Percentiles rank a stretch among this genome's conserved stretches.
phyloP scores from a whole-genome alignment of 2,329 filamentous ascomycete species.

The Cryphonectria nitschkei region DNA sequence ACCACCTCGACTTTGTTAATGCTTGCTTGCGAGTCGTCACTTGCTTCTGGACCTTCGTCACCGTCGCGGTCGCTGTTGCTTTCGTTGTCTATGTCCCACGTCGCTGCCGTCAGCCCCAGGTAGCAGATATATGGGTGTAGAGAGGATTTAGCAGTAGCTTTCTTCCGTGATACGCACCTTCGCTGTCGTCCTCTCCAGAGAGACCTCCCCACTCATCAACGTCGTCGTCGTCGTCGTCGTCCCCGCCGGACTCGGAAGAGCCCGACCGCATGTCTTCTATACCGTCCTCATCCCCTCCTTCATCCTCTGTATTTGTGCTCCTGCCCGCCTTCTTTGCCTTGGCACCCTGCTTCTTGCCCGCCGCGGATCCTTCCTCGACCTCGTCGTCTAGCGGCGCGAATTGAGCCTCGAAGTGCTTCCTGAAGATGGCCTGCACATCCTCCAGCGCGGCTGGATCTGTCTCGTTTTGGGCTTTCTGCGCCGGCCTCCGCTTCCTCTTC shows the following conservation, averaged over 20 bases:
- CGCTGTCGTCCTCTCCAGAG: slow-evolving; percentile 53
- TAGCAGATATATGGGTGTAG: no score
- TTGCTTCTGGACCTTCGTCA: slow-evolving; percentile 33
- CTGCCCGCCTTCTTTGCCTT: slow-evolving; percentile 39
- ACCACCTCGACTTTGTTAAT: slow-evolving; percentile 58
- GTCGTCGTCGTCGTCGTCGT: slow-evolving; percentile 33
- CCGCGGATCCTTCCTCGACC: slow-evolving; percentile 37
- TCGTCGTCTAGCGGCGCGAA: slow-evolving; percentile 71
- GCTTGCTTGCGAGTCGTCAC: slow-evolving; percentile 29
- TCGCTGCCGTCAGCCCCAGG: slow-evolving; percentile 34
- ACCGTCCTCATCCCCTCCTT: slow-evolving; percentile 37
- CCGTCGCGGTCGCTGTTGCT: slow-evolving; percentile 34
- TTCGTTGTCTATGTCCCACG: slow-evolving; percentile 30
- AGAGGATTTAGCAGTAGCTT: background rate
- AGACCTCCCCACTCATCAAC: slow-evolving; percentile 64
- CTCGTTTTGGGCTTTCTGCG: slow-evolving; percentile 12
- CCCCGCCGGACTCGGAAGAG: slow-evolving; percentile 19
- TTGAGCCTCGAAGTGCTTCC: slow-evolving; percentile 83
- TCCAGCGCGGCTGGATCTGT: slow-evolving; percentile 39
- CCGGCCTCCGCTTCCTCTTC: slow-evolving; percentile 26
- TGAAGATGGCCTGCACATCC: slow-evolving; percentile 75
- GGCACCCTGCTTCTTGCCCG: slow-evolving; percentile 18
- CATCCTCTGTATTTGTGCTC: slow-evolving; percentile 36
- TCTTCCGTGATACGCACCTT: slow-evolving; percentile 23
- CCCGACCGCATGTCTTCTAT: slow-evolving; percentile 29